Conservation (phyloP, 345 rosid species). For the thale cress (Arabidopsis thaliana) region DNA sequence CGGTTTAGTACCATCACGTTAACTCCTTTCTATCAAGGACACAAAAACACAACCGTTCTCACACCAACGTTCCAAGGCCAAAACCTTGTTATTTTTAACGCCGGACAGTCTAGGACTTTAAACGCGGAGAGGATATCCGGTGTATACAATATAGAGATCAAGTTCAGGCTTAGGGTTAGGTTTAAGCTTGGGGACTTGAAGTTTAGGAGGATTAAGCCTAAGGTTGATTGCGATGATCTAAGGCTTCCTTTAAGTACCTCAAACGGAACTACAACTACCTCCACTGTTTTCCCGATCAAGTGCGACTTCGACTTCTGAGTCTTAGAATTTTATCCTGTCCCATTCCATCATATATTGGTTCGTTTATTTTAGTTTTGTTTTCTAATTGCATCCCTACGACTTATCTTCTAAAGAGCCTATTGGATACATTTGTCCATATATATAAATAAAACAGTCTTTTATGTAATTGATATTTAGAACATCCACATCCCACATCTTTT, state of each 20-base stretch:
- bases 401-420: constrained; percentile 2
- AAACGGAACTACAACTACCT: constrained; percentile 34
- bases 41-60: constrained; percentile 68
- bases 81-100: constrained; percentile 41
- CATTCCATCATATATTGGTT: constrained; percentile 21
- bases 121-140: constrained; percentile 50
- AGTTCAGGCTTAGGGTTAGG: constrained; percentile 61
- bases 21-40: constrained; percentile 76
- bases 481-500: too few species aligned
- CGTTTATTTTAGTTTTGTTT: constrained; percentile 13
- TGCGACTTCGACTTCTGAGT: constrained; percentile 60
- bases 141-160: constrained; percentile 57
- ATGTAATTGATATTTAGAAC: neutral
- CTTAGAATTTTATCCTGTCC: constrained; percentile 12
- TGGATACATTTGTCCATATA: constrained; percentile 11
- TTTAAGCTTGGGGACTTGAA: constrained; percentile 66
- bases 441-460: constrained; percentile 31
- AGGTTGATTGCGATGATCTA: constrained; percentile 62
- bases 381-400: neutral
- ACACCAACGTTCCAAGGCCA: constrained; percentile 53
- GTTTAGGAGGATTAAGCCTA: constrained; percentile 57
- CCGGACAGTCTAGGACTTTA: constrained; percentile 37
- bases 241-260: constrained; percentile 54
- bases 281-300: constrained; percentile 39
- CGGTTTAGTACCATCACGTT: constrained; percentile 46